Conservation (phyloP, 345 rosid species). For the Trapa bicornis region DNA sequence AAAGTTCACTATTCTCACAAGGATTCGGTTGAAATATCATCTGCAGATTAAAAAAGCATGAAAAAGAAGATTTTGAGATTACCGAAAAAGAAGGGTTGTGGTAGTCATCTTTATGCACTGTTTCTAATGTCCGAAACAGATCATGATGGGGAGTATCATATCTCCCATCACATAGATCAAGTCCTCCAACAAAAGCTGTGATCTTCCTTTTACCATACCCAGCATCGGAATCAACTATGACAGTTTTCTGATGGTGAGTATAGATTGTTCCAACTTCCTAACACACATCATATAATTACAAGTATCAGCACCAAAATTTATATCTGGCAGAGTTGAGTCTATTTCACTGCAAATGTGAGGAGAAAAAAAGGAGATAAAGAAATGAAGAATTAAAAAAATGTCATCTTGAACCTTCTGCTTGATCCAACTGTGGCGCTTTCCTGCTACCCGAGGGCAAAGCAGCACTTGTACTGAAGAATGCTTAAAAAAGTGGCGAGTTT, state of each 20-base stretch:
- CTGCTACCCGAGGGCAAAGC: conserved; percentile 88
- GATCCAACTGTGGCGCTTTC: conserved; percentile 82
- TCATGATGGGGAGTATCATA: conserved; percentile 85
- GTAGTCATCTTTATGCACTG: conserved; percentile 75
- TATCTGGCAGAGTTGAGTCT: background rate
- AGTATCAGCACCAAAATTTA: background rate
- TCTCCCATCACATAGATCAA: conserved; percentile 90
- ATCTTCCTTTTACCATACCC: conserved; percentile 63
- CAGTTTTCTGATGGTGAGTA: conserved; percentile 91
- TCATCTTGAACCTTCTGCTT: conserved; percentile 54
- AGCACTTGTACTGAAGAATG: conserved; percentile 86
- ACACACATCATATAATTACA: conserved; percentile 2
- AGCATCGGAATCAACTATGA: conserved; percentile 90
- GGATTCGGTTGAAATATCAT: background rate
- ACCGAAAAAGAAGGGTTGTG: conserved; percentile 90
- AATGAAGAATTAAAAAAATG: background rate
- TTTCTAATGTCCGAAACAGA: conserved; percentile 53
- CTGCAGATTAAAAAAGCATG: conserved; percentile 1
- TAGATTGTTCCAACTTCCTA: conserved; percentile 92
- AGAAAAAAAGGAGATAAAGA: background rate
- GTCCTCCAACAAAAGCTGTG: conserved; percentile 89
- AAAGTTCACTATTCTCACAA: background rate
- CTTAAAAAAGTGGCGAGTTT: conserved; percentile 87
- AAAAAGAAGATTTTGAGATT: conserved; percentile 12
- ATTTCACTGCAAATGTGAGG: background rate